phyloP scores from a whole-genome alignment of 2,329 filamentous ascomycete genomes.

The Alternaria brassicicola region DNA sequence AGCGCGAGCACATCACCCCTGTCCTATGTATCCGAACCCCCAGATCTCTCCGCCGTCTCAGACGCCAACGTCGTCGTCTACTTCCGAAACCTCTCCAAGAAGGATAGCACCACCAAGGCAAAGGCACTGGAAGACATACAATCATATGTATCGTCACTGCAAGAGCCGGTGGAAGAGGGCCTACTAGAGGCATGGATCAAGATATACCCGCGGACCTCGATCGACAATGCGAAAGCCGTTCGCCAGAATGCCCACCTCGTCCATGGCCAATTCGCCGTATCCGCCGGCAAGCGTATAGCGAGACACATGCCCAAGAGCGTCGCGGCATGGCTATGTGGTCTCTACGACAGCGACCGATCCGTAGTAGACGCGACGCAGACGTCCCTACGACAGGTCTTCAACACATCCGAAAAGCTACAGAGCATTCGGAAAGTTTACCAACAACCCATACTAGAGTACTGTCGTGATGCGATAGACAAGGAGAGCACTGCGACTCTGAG shows the following conservation, averaged over 20 bases:
- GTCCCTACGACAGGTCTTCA: slow-evolving; percentile 76
- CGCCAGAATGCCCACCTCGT: slow-evolving; percentile 83
- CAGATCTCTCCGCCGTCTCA: slow-evolving; percentile 76
- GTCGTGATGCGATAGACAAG: slow-evolving; percentile 73
- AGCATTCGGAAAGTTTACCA: slow-evolving; percentile 85
- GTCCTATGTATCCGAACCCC: slow-evolving; percentile 86
- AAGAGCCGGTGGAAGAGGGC: slow-evolving; percentile 74
- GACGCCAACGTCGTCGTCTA: slow-evolving; percentile 83
- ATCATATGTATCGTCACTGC: slow-evolving; percentile 63
- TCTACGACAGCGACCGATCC: slow-evolving; percentile 81
- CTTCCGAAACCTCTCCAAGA: slow-evolving; percentile 93
- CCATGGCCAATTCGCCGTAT: slow-evolving; percentile 66
- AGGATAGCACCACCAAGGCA: slow-evolving; percentile 88
- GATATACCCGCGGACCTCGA: slow-evolving; percentile 85
- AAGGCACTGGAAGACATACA: slow-evolving; percentile 89
- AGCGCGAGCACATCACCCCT: slow-evolving; percentile 65
- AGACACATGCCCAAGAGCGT: slow-evolving; percentile 77
- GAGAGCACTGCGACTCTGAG: slow-evolving; percentile 85
- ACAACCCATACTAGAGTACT: slow-evolving; percentile 79
- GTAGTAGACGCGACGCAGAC: slow-evolving; percentile 79
- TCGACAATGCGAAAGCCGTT: slow-evolving; percentile 86
- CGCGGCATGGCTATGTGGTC: slow-evolving; percentile 88
- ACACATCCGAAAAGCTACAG: slow-evolving; percentile 76
- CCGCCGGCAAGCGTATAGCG: slow-evolving; percentile 80
- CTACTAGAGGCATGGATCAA: slow-evolving; percentile 89